Percentiles rank a stretch among this genome's conserved stretches.
Evolutionary conservation across 1,139 yeast genomes (phyloP).

Genomic region (Casaregolazyma lundiana): DNA sequence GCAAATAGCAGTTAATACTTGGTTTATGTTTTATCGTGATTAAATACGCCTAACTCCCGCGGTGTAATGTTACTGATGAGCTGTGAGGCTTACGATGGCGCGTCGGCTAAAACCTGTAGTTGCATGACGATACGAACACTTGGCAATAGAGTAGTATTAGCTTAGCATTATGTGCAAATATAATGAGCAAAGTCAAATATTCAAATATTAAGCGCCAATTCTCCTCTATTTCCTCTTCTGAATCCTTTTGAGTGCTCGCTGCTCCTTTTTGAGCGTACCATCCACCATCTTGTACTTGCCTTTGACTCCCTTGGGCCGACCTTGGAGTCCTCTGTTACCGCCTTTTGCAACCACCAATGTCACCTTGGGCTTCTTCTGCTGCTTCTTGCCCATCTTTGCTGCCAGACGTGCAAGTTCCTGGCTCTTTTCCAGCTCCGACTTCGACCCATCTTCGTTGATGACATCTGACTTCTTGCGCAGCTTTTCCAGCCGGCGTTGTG

Average conservation of each 20-base stretch:
- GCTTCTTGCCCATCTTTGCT: slow-evolving; percentile 68
- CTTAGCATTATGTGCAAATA: too few relatives aligned
- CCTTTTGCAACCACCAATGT: slow-evolving; percentile 91
- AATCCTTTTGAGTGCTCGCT: slow-evolving; percentile 84
- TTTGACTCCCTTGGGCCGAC: slow-evolving; percentile 94
- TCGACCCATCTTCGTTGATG: slow-evolving; percentile 81
- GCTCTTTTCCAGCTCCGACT: slow-evolving; percentile 90
- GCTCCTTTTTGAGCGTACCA: slow-evolving; percentile 96
- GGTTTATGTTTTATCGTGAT: too few relatives aligned
- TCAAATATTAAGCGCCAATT: neutral
- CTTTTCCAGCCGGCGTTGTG: slow-evolving; percentile 80
- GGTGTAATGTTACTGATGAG: too few relatives aligned
- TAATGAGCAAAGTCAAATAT: too few relatives aligned
- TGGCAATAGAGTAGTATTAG: too few relatives aligned
- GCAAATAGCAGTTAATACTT: too few relatives aligned
- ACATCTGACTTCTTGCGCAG: slow-evolving; percentile 90
- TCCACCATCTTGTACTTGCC: slow-evolving; percentile 99
- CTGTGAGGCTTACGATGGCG: too few relatives aligned
- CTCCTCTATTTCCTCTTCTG: slow-evolving; percentile 59
- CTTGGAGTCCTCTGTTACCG: slow-evolving; percentile 75
- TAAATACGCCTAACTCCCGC: too few relatives aligned
- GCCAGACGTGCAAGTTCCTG: slow-evolving; percentile 85
- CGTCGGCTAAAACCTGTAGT: too few relatives aligned
- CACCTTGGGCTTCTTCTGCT: slow-evolving; percentile 72
- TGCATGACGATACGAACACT: too few relatives aligned